Evolutionary conservation across 2,329 filamentous ascomycete species (phyloP).

Genomic region (Epichloe scottii): DNA sequence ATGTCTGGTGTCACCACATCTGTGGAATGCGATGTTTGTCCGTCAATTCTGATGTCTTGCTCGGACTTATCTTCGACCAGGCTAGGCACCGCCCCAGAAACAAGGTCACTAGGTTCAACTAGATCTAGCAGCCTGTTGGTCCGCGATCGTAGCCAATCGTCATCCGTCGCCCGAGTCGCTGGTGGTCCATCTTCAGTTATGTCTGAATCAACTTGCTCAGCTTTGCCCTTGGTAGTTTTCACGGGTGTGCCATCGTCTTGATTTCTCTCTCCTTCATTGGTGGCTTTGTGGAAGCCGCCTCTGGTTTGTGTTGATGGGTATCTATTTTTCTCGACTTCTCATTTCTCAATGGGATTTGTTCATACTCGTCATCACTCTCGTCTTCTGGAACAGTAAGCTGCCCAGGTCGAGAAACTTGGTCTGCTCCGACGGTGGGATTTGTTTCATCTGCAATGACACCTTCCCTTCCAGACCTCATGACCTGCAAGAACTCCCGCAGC

Average conservation of each 20-base stretch:
- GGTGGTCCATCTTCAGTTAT: constrained; percentile 14
- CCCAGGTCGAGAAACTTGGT: constrained; percentile 9
- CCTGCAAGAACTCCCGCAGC: constrained; percentile 71
- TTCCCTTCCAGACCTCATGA: constrained; percentile 52
- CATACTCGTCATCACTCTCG: constrained; percentile 66
- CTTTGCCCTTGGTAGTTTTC: constrained; percentile 4
- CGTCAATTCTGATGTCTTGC: constrained; percentile 11
- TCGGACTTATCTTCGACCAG: constrained; percentile 3
- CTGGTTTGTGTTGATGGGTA: constrained; percentile 6
- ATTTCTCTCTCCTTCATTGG: constrained; percentile 6
- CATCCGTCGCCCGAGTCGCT: constrained; percentile 48
- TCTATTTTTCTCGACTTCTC: constrained; percentile 30
- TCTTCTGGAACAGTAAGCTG: constrained; percentile 32
- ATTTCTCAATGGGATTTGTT: constrained; percentile 45
- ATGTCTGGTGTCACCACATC: constrained; percentile 13
- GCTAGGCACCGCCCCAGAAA: constrained; percentile 9
- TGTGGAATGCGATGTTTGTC: constrained; percentile 14
- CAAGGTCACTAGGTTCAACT: constrained; percentile 56
- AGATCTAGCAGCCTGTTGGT: constrained; percentile 80
- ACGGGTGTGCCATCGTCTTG: not conserved
- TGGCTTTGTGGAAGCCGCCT: constrained; percentile 3
- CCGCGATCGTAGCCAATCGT: constrained; percentile 82
- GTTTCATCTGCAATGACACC: constrained; percentile 21
- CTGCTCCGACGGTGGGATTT: constrained; percentile 11
- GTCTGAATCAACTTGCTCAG: constrained; percentile 11